Evolutionary conservation across 306 rosid species (phyloP).

Genomic region (Quercus gilva): DNA sequence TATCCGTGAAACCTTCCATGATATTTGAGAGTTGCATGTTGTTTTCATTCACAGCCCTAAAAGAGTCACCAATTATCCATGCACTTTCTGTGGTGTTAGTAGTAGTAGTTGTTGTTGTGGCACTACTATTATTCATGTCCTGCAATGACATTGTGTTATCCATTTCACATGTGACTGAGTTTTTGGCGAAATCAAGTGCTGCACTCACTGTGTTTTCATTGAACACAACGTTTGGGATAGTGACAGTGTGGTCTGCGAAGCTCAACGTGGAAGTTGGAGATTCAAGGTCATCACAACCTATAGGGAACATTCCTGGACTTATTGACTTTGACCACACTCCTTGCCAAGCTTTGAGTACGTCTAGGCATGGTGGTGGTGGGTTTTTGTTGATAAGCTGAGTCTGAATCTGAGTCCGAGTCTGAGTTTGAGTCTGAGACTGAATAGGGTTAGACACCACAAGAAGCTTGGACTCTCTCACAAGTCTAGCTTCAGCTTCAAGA

Average conservation of each 20-base stretch:
- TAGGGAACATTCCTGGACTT: background rate
- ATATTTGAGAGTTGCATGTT: conserved; percentile 13
- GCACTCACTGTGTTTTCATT: background rate
- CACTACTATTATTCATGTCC: background rate
- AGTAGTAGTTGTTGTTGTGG: no score
- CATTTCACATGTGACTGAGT: background rate
- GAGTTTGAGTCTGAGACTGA: background rate
- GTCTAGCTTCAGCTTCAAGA: conserved; percentile 40
- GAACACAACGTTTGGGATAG: background rate
- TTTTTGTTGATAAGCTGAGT: conserved; percentile 11
- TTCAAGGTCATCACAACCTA: conserved; percentile 29
- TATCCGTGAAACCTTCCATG: conserved; percentile 10
- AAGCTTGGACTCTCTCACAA: conserved; percentile 29
- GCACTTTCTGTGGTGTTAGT: background rate
- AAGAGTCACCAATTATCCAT: conserved; percentile 28
- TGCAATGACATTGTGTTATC: conserved; percentile 8
- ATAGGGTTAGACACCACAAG: background rate
- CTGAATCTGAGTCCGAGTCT: background rate
- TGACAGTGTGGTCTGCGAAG: conserved; percentile 21
- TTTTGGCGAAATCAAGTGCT: background rate
- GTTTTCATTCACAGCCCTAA: conserved; percentile 4
- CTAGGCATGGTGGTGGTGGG: conserved; percentile 31
- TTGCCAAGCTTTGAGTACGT: conserved; percentile 65
- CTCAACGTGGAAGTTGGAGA: conserved; percentile 41
- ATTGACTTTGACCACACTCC: conserved; percentile 32